Conservation (phyloP, 2,329 filamentous ascomycete species). For the Parastagonospora avenae region DNA sequence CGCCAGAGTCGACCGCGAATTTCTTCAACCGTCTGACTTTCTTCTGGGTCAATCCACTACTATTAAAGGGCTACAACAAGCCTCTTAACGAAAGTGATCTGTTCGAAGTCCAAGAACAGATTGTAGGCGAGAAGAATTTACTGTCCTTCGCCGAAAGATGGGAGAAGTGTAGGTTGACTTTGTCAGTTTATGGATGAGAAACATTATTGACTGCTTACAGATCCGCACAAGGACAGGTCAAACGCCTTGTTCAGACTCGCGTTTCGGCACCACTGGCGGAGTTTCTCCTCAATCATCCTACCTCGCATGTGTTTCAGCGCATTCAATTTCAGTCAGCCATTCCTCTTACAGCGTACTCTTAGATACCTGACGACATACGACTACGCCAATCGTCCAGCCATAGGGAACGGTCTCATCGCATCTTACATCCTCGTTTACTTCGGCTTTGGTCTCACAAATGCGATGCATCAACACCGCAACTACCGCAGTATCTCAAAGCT, state of each 20-base stretch:
- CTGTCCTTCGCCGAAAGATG: conserved; percentile 13
- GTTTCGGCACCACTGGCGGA: conserved; percentile 12
- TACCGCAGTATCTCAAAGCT: conserved; percentile 14
- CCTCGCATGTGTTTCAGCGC: conserved; percentile 12
- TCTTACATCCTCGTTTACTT: conserved; percentile 16
- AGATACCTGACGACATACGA: conserved; percentile 9
- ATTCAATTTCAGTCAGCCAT: conserved; percentile 18
- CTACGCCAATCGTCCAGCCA: conserved; percentile 8
- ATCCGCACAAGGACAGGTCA: conserved; percentile 5
- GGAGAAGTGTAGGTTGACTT: conserved; percentile 4
- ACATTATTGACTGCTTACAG: neutral
- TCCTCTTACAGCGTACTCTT: conserved; percentile 13
- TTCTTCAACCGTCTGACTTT: conserved; percentile 18
- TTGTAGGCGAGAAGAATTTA: conserved; percentile 13
- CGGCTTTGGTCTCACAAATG: conserved; percentile 11
- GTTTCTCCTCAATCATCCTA: conserved; percentile 12
- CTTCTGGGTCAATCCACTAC: conserved; percentile 20
- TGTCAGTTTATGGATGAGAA: too few species aligned
- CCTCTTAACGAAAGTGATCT: conserved; percentile 13
- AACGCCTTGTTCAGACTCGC: conserved; percentile 14
- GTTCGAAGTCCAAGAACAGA: conserved; percentile 12
- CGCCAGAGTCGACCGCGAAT: conserved; percentile 17
- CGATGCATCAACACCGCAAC: conserved; percentile 11
- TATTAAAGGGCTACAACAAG: conserved; percentile 12
- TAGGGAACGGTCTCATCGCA: conserved; percentile 14